Conservation (phyloP, 768 basidiomycete species). For the Pleurotus cornucopiae region DNA sequence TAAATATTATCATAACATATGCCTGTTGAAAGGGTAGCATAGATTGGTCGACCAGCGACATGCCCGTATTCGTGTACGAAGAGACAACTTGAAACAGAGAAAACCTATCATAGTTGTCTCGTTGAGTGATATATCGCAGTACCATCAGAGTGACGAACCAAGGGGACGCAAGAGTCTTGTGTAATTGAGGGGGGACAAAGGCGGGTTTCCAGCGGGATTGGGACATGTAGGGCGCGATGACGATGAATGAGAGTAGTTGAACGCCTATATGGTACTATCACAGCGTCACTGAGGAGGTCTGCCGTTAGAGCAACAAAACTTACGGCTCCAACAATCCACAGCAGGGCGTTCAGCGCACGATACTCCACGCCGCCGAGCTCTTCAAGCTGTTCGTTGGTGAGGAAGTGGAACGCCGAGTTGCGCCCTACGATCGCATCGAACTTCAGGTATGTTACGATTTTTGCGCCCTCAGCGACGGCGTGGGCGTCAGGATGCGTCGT, state of each 20-base stretch:
- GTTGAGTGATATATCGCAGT: background rate
- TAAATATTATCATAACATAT: constrained; percentile 71
- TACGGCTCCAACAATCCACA: constrained; percentile 78
- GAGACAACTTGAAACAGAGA: constrained; percentile 82
- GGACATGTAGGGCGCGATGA: constrained; percentile 81
- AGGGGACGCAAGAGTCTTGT: constrained; percentile 48
- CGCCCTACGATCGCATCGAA: constrained; percentile 84
- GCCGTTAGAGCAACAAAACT: constrained; percentile 23
- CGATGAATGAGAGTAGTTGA: constrained; percentile 65
- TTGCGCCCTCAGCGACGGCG: constrained; percentile 36
- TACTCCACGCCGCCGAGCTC: constrained; percentile 95
- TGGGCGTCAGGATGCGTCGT: constrained; percentile 36
- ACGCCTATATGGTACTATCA: constrained; percentile 71
- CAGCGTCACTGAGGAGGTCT: constrained; percentile 4
- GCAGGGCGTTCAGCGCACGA: constrained; percentile 70
- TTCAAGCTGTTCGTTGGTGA: constrained; percentile 81
- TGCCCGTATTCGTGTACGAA: constrained; percentile 85
- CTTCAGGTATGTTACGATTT: constrained; percentile 72
- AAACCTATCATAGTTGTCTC: constrained; percentile 48
- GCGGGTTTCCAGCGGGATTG: constrained; percentile 51
- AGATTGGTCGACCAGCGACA: constrained; percentile 81
- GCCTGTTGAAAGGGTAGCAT: constrained; percentile 91
- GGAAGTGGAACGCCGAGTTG: constrained; percentile 66
- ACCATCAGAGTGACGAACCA: constrained; percentile 46
- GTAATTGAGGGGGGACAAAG: constrained; percentile 58